Percentiles rank a stretch among this genome's conserved stretches.
phyloP scores from a whole-genome alignment of 1,284 basidiomycete species.

The Apiotrichum mycotoxinovorans region DNA sequence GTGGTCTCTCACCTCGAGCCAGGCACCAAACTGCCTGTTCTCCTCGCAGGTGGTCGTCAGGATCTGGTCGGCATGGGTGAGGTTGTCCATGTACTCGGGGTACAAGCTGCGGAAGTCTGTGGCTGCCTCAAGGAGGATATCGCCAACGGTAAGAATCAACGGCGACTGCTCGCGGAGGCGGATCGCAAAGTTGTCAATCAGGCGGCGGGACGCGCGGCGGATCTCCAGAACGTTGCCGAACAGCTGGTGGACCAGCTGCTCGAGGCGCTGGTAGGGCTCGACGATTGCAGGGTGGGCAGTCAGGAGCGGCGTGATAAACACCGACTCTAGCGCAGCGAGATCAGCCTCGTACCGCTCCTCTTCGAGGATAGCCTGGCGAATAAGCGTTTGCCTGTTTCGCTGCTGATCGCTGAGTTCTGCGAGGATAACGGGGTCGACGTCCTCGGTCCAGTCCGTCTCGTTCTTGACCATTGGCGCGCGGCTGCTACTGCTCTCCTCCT shows the following conservation, averaged over 20 bases:
- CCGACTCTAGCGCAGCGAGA: slow-evolving; percentile 72
- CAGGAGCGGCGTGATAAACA: slow-evolving; percentile 75
- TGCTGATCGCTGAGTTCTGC: slow-evolving; percentile 68
- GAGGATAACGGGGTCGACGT: slow-evolving; percentile 66
- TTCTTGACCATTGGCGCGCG: slow-evolving; percentile 1
- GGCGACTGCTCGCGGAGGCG: slow-evolving; percentile 83
- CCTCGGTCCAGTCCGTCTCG: slow-evolving; percentile 62
- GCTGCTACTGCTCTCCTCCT: slow-evolving; percentile 1
- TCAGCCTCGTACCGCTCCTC: slow-evolving; percentile 90
- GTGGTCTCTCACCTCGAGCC: too few relatives aligned
- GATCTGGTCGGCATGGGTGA: slow-evolving; percentile 78
- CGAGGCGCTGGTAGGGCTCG: slow-evolving; percentile 58
- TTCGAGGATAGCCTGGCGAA: slow-evolving; percentile 83
- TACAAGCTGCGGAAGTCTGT: slow-evolving; percentile 84
- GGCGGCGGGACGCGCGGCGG: slow-evolving; percentile 70
- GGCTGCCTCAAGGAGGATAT: slow-evolving; percentile 82
- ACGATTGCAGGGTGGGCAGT: slow-evolving; percentile 70
- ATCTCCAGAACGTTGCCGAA: slow-evolving; percentile 85
- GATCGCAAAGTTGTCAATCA: slow-evolving; percentile 80
- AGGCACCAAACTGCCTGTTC: slow-evolving; percentile 77
- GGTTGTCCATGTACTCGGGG: slow-evolving; percentile 76
- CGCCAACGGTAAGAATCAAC: slow-evolving; percentile 79
- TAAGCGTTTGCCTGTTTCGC: slow-evolving; percentile 80
- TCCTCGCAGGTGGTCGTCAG: slow-evolving; percentile 78
- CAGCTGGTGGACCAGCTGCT: slow-evolving; percentile 78